A percentile compares a stretch with the other conserved stretches of the same genome.
phyloP scores from a whole-genome alignment of 345 rosid species.

The Aquilaria malaccensis region DNA sequence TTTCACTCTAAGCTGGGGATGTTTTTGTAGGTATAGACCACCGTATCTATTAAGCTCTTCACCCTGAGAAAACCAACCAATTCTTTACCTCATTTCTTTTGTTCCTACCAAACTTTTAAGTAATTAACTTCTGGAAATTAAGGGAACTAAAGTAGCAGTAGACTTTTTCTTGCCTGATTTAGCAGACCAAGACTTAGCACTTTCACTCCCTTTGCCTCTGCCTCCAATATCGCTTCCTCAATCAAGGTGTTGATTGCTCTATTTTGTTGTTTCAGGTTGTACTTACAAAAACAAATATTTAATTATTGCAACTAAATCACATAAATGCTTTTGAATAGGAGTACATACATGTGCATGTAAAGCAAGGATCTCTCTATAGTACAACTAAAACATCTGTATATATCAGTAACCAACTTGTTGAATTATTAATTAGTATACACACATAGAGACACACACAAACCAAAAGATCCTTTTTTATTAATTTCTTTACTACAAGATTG shows the following conservation, averaged over 20 bases:
- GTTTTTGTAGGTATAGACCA: constrained; percentile 30
- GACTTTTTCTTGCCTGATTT: constrained; percentile 41
- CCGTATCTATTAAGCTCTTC: constrained; percentile 52
- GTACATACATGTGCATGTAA: too few relatives aligned
- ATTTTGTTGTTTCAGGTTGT: constrained; percentile 25
- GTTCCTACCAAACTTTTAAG: background rate
- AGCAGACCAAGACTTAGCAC: constrained; percentile 56
- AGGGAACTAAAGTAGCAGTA: background rate
- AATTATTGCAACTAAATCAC: too few relatives aligned
- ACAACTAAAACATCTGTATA: too few relatives aligned
- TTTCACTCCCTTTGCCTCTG: constrained; percentile 45
- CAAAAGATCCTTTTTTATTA: too few relatives aligned
- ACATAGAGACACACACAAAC: too few relatives aligned
- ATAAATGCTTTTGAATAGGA: too few relatives aligned
- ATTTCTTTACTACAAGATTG: too few relatives aligned
- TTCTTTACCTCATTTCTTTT: background rate
- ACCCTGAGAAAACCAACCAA: constrained; percentile 21
- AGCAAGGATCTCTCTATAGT: too few relatives aligned
- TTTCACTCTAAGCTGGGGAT: constrained; percentile 39
- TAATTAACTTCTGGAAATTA: background rate
- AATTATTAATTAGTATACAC: too few relatives aligned
- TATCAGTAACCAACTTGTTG: too few relatives aligned
- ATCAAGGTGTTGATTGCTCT: constrained; percentile 39
- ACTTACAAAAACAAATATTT: constrained; percentile 20
- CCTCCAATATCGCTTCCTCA: constrained; percentile 51